These are phyloP conservation scores for Nakazawaea sp. DNA, from an alignment of 805 yeast genomes.

Conservation along the genomic window DNA sequence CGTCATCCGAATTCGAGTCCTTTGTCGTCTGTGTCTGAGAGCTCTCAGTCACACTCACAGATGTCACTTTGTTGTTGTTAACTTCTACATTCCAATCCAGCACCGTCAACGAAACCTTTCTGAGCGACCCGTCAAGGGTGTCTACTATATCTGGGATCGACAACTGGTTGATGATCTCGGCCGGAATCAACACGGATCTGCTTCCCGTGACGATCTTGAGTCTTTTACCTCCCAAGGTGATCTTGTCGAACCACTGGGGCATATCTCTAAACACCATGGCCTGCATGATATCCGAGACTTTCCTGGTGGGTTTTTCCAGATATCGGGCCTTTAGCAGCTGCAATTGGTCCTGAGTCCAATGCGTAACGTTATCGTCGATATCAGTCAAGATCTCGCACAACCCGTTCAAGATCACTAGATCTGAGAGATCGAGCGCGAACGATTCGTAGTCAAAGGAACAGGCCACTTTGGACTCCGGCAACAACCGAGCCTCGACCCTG, in stretches of 20 bases:
- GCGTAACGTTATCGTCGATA: constrained; percentile 1
- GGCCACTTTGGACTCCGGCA: constrained; percentile 17
- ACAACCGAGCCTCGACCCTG: constrained; percentile 16
- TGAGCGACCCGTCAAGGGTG: constrained; percentile 20
- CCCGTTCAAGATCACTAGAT: constrained; percentile 24
- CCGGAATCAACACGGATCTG: constrained; percentile 36
- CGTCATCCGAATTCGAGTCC: constrained; percentile 1
- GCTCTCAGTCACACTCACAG: neutral
- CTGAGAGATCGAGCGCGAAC: constrained; percentile 19
- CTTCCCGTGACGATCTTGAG: constrained; percentile 28
- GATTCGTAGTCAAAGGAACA: constrained; percentile 17
- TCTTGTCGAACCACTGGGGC: constrained; percentile 26
- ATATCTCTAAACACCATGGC: constrained; percentile 19
- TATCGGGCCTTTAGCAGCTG: neutral
- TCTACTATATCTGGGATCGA: constrained; percentile 29
- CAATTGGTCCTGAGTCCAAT: neutral
- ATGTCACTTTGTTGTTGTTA: constrained; percentile 1
- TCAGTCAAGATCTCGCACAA: constrained; percentile 11
- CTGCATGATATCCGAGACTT: constrained; percentile 8
- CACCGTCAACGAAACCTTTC: constrained; percentile 9
- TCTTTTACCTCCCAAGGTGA: constrained; percentile 18
- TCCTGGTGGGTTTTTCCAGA: neutral
- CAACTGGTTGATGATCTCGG: constrained; percentile 25
- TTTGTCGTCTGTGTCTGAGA: neutral
- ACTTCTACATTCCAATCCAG: constrained; percentile 3